Evolutionary conservation across 192 early-diverging fungal genomes (phyloP).

Genomic region (Lobosporangium transversale): DNA sequence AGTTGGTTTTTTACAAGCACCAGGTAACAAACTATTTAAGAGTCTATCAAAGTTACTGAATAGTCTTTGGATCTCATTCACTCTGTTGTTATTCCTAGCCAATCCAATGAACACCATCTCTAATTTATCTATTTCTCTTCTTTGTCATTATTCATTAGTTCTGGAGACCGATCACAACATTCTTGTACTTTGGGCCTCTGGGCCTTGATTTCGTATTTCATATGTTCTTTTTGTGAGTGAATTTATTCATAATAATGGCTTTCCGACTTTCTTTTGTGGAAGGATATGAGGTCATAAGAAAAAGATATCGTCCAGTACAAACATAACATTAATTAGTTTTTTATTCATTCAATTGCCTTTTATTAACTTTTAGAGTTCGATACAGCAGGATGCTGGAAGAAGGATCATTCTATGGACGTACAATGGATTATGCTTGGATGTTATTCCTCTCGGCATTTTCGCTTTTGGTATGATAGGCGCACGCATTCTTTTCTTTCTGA

Average conservation of each 20-base stretch:
- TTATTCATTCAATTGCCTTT: neutral
- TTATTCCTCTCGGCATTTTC: conserved; percentile 73
- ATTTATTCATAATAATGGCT: neutral
- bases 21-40: conserved; percentile 61
- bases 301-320: too few relatives aligned
- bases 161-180: conserved; percentile 93
- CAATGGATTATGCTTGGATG: conserved; percentile 95
- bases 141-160: conserved; percentile 62
- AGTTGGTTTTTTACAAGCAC: conserved; percentile 70
- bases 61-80: too few relatives aligned
- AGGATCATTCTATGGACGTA: conserved; percentile 87
- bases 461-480: conserved; percentile 58
- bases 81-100: too few relatives aligned
- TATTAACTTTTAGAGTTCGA: conserved; percentile 41
- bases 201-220: conserved; percentile 94
- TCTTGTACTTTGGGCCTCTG: conserved; percentile 92
- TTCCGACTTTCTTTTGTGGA: too few relatives aligned
- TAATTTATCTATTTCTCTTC: neutral
- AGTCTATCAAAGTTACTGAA: neutral
- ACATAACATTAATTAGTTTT: too few relatives aligned
- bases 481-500: neutral
- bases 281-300: too few relatives aligned
- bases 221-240: conserved; percentile 84
- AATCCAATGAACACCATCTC: too few relatives aligned
- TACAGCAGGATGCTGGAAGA: conserved; percentile 95